phyloP scores from a whole-genome alignment of 441 rosid genomes.

The Syzygium malaccense region DNA sequence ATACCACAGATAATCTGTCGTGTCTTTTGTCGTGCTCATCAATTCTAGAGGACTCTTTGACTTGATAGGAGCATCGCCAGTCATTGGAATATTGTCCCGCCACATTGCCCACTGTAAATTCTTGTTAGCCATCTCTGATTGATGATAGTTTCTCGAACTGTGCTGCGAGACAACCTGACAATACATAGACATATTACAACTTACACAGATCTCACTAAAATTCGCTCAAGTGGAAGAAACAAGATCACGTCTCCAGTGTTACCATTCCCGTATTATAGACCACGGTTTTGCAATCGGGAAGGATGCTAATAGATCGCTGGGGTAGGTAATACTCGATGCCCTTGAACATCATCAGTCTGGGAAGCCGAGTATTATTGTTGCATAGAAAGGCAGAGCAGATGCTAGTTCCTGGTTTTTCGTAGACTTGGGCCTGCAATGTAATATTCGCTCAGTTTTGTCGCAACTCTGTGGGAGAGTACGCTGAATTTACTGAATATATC shows the following conservation, averaged over 20 bases:
- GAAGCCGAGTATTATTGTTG: conserved; percentile 34
- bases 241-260: neutral
- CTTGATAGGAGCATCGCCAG: conserved; percentile 1
- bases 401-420: conserved; percentile 33
- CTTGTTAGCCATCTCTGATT: conserved; percentile 24
- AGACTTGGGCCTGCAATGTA: conserved; percentile 37
- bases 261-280: conserved; percentile 56
- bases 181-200: neutral
- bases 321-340: conserved; percentile 44
- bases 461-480: neutral
- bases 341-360: conserved; percentile 29
- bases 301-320: conserved; percentile 61
- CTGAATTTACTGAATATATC: neutral
- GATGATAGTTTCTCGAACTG: conserved; percentile 42
- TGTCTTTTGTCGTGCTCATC: conserved; percentile 51
- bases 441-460: neutral
- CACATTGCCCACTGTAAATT: conserved; percentile 8
- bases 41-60: conserved; percentile 29
- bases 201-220: neutral
- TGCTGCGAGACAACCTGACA: conserved; percentile 67
- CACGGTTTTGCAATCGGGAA: conserved; percentile 77
- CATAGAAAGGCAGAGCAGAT: conserved; percentile 67
- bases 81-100: neutral
- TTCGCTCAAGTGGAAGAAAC: neutral
- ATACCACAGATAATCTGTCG: conserved; percentile 74